Base-by-base conservation (phyloP, 2,329 filamentous ascomycete species). In the Pseudogymnoascus destructans region DNA sequence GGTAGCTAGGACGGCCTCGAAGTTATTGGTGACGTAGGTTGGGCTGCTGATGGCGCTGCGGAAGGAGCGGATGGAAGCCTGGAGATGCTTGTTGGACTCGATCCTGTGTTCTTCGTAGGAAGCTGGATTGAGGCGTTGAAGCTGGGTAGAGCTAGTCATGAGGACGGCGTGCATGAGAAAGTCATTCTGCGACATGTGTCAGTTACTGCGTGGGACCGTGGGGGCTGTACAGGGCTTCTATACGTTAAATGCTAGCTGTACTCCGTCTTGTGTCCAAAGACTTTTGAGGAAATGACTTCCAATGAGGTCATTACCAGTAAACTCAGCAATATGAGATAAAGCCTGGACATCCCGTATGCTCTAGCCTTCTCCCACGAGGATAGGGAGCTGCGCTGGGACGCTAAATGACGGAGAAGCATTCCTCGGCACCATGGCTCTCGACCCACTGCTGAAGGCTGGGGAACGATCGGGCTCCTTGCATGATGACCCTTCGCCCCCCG, bases 91-190 rank as follows among this genome's bases (percentile, higher is more conserved):
- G 25, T 10, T 52, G 9, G 46, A 52, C 25, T 40, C 10, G 49
- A 46, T 59, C 62, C 58, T 42, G 52, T 62, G 58, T 17, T 60
- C 46, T 36, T 52, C 46, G 10, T 52, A 52, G 9, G 25, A 52
- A 30, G 15, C 15, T 30, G 46, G 46, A n/a, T 52, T 32, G 25
- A 30, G 33, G 30, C 33, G 42, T 55, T 25, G 56, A 46, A 27
- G 36, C 19, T 59, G 57, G 58, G 9, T 59, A 58, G 13, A 61
- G 56, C 21, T 62, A 46, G 5, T 58, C 4, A 57, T 56, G 11
- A 63, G 58, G 2, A 63, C 60, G 5, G 62, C 61, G 33, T 63
- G 62, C 54, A 63, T 57, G 11, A 63, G 55, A 25, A 62, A 63
- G 23, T 57, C 58, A 10, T 63, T 46, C 62, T 63, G 46, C 23